Evolutionary conservation across 345 rosid species (phyloP).

Genomic region (Erucastrum elatum): DNA sequence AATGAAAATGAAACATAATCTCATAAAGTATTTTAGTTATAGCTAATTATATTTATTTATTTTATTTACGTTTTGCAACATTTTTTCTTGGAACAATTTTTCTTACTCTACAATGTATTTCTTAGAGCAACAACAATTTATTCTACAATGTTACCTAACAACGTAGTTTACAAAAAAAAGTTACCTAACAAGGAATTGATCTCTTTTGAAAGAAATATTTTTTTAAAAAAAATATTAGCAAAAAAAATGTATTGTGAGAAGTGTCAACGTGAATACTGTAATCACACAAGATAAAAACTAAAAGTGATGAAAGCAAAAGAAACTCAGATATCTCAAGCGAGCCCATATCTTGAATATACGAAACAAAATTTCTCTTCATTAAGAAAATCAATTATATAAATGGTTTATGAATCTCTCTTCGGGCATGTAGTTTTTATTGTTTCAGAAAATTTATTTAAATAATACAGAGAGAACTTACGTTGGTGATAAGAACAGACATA

Average conservation of each 20-base stretch:
- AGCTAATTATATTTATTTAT: too few relatives aligned
- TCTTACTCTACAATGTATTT: background rate
- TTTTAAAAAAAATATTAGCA: background rate
- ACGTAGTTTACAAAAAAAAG: too few relatives aligned
- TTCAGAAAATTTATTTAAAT: background rate
- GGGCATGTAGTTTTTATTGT: background rate
- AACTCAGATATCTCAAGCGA: background rate
- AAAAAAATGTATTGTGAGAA: background rate
- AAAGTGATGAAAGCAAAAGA: background rate
- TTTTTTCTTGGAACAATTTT: background rate
- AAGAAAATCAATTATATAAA: background rate
- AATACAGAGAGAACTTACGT: slow-evolving; percentile 49
- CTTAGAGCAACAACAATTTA: background rate
- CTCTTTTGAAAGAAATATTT: background rate
- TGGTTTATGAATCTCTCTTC: background rate
- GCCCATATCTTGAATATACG: background rate
- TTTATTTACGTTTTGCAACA: background rate
- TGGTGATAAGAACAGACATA: slow-evolving; percentile 80
- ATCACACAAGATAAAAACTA: background rate
- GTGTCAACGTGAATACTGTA: background rate
- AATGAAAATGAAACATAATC: background rate
- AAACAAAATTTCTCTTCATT: background rate
- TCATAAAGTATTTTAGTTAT: background rate
- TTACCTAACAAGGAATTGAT: background rate
- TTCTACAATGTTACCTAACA: background rate